Base-by-base conservation (phyloP, 257 asterid species). In the Cruciata laevipes region DNA sequence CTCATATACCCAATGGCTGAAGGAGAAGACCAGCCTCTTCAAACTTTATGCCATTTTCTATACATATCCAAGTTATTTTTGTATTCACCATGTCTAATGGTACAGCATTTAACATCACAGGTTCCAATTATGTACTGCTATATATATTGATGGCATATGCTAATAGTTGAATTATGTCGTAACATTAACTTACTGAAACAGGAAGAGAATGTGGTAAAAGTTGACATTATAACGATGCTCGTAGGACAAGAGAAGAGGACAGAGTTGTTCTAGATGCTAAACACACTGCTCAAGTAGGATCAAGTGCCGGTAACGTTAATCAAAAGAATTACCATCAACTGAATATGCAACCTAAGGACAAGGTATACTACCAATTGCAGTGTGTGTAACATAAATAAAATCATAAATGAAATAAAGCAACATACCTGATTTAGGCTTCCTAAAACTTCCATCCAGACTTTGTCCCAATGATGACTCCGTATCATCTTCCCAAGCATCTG, bases 381-480 rank as follows among this genome's bases (percentile, higher is more conserved):
- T 32, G 44, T 9, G 10, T 27, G 3, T 49, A 16, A n/a, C 62
- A 31, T 21, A 70, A 14, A 24, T n/a, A 24, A 57, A 25, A 5
- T 40, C 32, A 37, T 44, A 38, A 63, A 21, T 52, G n/a, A 57
- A 63, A 47, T 13, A n/a, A 20, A 63, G 58, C 25, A 16, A 75
- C 80, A 52, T 56, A 87, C 94, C 95, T 31, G 88, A 83, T 76
- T 71, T 86, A 61, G 80, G 60, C 69, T 85, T 83, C 74, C 91
- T 66, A 71, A 85, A 84, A 72, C 95, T 87, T 74, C 87, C 93
- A 33, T 79, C 81, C 73, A 87, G 79, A 73, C 94, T 89, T 58
- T 79, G 86, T 63, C 85, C 85, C 9, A 90, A 84, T 47, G 89
- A 76, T 1, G 95, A 90, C 69, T 83, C 84, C 3, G 73, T 77